Evolutionary conservation across 495 filamentous ascomycete species (phyloP), one percentile per base, ranked within the genome.

Genomic region (Trichoderma virens): DNA sequence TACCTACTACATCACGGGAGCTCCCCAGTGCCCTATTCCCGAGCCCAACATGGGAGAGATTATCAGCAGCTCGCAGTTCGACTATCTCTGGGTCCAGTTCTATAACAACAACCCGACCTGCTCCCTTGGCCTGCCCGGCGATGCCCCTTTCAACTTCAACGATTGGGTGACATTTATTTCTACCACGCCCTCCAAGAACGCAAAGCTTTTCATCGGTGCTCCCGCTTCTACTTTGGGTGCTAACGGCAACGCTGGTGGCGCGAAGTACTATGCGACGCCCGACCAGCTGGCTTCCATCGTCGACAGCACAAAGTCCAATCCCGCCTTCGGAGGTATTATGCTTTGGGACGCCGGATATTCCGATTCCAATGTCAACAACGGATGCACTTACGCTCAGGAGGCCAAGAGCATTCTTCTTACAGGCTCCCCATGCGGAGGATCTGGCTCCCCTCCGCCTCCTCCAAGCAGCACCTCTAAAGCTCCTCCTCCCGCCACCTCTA

Each of bases 11-110:
- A 70, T 86, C 63, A 83, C 85, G 28, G 82, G 81, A 9, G 83
- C 85, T 11, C 85, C 85, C 32, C 83, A 86, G 63, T 88, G 85
- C 68, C 79, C 83, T 2, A 79, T 81, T 61, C 78, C 81, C 0
- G 78, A 84, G 60, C 69, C 74, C 20, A 77, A 70, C 47, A 73
- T 73, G 71, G 66, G 83, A 64, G 74, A 76, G 0, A 79, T 83
- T 51, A 78, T 88, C 47, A 73, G 80, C 62, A 75, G 73, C 5
- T 72, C 79, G 1, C 67, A 71, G n/a, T 81, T 86, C 47, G 85
- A 88, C 64, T 84, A 83, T 45, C 73, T 87, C 18, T 88, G 80
- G 71, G 78, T 86, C 13, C 85, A 87, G 67, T 87, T 86, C 76
- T 88, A 87, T 73, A 86, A 88, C 77, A 86, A 86, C 75, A 78